A percentile compares a stretch with the other conserved stretches of the same genome.
Evolutionary conservation across 2,329 filamentous ascomycete genomes (phyloP).

Genomic region (Cytospora piceicola): DNA sequence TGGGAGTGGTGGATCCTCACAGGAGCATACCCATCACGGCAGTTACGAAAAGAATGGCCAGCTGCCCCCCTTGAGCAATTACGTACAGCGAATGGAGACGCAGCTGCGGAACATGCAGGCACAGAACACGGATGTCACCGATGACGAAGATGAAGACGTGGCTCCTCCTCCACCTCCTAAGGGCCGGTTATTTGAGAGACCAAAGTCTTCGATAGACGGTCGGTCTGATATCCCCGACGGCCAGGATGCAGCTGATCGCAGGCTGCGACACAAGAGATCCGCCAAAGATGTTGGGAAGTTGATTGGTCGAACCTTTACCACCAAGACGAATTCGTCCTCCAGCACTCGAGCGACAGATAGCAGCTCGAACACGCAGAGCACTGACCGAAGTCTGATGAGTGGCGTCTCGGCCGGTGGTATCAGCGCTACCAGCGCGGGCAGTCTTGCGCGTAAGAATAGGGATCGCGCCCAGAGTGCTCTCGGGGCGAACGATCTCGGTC

Average conservation of each 20-base stretch:
- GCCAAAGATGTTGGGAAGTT: constrained; percentile 76
- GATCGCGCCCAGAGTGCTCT: constrained; percentile 66
- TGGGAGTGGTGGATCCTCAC: constrained; percentile 57
- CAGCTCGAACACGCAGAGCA: constrained; percentile 75
- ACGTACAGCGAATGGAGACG: constrained; percentile 90
- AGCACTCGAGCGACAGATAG: constrained; percentile 69
- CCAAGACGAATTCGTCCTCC: constrained; percentile 80
- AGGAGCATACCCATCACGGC: constrained; percentile 48
- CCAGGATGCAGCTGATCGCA: constrained; percentile 44
- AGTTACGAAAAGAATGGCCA: constrained; percentile 52
- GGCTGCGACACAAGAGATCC: constrained; percentile 69
- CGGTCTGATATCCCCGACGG: constrained; percentile 33
- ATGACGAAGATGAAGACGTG: constrained; percentile 43
- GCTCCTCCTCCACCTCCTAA: constrained; percentile 67
- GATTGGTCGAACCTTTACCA: constrained; percentile 81
- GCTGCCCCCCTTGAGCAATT: constrained; percentile 77
- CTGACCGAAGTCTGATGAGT: constrained; percentile 89
- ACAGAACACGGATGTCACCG: constrained; percentile 49
- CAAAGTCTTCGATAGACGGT: constrained; percentile 62
- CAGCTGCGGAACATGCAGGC: constrained; percentile 74
- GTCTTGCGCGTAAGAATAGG: constrained; percentile 77
- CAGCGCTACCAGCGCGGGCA: constrained; percentile 94
- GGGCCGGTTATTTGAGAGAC: constrained; percentile 53
- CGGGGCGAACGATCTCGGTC: constrained; percentile 60
- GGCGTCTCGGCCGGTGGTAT: constrained; percentile 87